Evolutionary conservation across 2,329 filamentous ascomycete species (phyloP).

Genomic region (Cercospora zeina): DNA sequence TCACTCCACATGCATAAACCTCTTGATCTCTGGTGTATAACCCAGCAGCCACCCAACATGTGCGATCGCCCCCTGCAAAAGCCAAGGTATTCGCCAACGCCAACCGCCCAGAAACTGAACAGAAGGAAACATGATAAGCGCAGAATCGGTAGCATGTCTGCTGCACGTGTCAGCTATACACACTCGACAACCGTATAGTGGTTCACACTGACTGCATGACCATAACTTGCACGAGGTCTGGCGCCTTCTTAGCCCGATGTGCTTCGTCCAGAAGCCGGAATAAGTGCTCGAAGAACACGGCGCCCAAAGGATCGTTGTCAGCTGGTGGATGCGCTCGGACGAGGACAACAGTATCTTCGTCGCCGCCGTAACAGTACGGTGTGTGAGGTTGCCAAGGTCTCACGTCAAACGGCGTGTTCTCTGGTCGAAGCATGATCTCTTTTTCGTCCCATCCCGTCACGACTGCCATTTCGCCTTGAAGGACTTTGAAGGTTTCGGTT

Average conservation of each 20-base stretch:
- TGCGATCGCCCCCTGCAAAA: neutral
- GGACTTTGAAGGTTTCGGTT: conserved; percentile 13
- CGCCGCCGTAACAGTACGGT: conserved; percentile 12
- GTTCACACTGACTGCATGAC: conserved; percentile 7
- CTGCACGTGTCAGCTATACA: neutral
- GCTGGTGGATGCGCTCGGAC: conserved; percentile 10
- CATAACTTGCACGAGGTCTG: conserved; percentile 10
- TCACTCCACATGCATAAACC: conserved; percentile 6
- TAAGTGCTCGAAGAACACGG: conserved; percentile 8
- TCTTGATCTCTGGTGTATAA: conserved; percentile 14
- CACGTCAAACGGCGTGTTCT: neutral
- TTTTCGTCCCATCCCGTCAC: neutral
- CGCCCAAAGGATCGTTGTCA: conserved; percentile 2
- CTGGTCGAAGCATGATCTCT: conserved; percentile 1
- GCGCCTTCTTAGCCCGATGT: conserved; percentile 4
- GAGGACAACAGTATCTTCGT: conserved; percentile 6
- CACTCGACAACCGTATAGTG: neutral
- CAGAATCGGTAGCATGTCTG: conserved; percentile 15
- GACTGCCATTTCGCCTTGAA: conserved; percentile 6
- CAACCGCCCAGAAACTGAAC: neutral
- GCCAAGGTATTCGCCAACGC: conserved; percentile 11
- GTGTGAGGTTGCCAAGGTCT: neutral
- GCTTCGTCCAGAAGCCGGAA: conserved; percentile 13
- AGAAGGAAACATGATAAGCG: conserved; percentile 9
- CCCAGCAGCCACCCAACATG: neutral